phyloP scores from a whole-genome alignment of 2,329 filamentous ascomycete species.

The Neonectria magnoliae region DNA sequence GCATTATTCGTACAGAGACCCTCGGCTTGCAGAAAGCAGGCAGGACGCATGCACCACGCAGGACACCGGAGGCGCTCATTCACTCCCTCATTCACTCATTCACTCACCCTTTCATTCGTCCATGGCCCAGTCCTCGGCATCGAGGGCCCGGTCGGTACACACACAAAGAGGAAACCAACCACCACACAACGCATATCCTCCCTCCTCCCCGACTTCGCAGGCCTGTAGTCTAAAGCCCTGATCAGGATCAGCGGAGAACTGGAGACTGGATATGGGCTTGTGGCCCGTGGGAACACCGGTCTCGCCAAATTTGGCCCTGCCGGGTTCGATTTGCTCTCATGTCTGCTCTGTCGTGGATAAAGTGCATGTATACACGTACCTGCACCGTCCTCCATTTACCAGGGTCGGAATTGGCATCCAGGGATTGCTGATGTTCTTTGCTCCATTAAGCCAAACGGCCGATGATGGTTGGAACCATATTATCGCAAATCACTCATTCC shows the following conservation, averaged over 20 bases:
- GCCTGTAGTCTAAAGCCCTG: not conserved
- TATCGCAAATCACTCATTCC: slow-evolving; percentile 2
- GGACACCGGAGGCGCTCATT: slow-evolving; percentile 8
- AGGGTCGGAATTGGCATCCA: not conserved
- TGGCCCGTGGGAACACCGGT: slow-evolving; percentile 4
- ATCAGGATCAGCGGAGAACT: slow-evolving; percentile 13
- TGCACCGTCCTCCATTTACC: not conserved
- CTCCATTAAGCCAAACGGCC: slow-evolving; percentile 14
- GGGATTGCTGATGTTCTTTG: slow-evolving; percentile 5
- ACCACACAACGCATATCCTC: not conserved
- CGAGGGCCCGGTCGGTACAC: too few relatives aligned
- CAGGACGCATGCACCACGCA: slow-evolving; percentile 15
- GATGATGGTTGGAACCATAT: slow-evolving; percentile 15
- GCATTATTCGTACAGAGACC: too few relatives aligned
- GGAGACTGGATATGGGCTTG: slow-evolving; percentile 2
- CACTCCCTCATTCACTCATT: not conserved
- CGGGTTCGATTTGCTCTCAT: not conserved
- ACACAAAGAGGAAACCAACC: not conserved
- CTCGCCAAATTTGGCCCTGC: slow-evolving; percentile 8
- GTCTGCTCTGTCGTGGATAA: slow-evolving; percentile 9
- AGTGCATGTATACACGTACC: slow-evolving; percentile 10
- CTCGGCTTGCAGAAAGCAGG: slow-evolving; percentile 3
- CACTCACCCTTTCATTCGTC: slow-evolving; percentile 8
- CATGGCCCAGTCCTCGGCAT: not conserved
- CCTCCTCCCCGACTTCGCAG: too few relatives aligned